Evolutionary conservation across 169 alveolate genomes (phyloP).

Genomic region (Plasmodium coatneyi): DNA sequence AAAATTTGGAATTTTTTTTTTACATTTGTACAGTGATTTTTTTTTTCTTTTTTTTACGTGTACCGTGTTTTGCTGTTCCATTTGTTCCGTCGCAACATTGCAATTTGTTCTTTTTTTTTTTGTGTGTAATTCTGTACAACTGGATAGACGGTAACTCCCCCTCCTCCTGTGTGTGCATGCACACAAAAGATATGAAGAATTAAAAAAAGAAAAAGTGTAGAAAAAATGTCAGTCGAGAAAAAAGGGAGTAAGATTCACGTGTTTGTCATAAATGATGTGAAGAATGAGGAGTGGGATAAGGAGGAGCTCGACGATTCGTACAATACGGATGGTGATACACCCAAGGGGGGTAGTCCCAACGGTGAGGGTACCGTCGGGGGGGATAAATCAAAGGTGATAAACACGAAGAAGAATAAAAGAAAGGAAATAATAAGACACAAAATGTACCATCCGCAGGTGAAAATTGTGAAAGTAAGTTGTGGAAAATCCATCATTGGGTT

Average conservation of each 20-base stretch:
- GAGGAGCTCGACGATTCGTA: not conserved
- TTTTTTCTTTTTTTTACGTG: not conserved
- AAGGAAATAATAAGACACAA: slow-evolving; percentile 59
- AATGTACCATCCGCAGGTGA: slow-evolving; percentile 67
- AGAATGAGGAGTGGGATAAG: not conserved
- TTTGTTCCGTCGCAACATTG: not conserved
- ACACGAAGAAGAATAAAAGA: not conserved
- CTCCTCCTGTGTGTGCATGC: not conserved
- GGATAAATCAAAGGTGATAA: not conserved
- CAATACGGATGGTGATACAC: not conserved
- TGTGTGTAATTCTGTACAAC: not conserved
- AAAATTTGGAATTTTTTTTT: not conserved
- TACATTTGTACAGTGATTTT: not conserved
- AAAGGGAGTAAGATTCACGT: slow-evolving; percentile 59
- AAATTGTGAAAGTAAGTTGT: slow-evolving; percentile 64
- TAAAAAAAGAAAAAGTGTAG: not conserved
- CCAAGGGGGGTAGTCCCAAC: not conserved
- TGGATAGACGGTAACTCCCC: not conserved
- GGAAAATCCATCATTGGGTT: slow-evolving; percentile 63
- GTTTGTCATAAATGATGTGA: slow-evolving; percentile 44
- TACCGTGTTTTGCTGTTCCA: not conserved
- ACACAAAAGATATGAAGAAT: slow-evolving; percentile 12
- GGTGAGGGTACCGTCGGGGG: not conserved
- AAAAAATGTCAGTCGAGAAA: slow-evolving; percentile 23
- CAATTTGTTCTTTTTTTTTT: not conserved